Percentiles rank a stretch among this genome's conserved stretches.
phyloP scores from a whole-genome alignment of 2,329 filamentous ascomycete genomes.

The Alternaria ventricosa region DNA sequence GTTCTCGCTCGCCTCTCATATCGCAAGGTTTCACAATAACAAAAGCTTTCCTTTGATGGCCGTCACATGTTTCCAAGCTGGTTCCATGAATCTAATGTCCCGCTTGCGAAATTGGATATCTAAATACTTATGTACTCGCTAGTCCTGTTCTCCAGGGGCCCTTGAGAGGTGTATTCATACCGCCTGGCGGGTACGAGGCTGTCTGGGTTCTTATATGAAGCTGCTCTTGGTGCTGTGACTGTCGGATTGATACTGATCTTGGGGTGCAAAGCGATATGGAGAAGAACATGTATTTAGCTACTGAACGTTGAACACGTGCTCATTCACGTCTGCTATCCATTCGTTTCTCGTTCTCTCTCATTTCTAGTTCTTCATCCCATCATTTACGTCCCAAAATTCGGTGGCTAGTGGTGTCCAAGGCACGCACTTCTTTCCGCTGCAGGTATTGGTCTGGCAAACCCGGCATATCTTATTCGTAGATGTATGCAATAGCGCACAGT shows the following conservation, averaged over 20 bases:
- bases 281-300: background rate
- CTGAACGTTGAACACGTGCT: rapidly evolving
- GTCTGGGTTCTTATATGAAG: background rate
- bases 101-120: no score
- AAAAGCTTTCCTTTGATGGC: background rate
- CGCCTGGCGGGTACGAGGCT: background rate
- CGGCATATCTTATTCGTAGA: background rate
- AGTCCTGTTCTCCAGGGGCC: background rate
- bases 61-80: background rate
- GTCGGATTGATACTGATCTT: background rate
- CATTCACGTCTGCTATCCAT: background rate
- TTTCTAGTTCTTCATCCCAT: background rate
- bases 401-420: background rate
- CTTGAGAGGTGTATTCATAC: background rate
- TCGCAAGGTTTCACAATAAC: background rate
- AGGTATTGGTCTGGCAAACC: background rate
- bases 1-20: background rate
- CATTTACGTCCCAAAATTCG: background rate
- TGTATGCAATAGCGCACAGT: background rate
- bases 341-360: background rate
- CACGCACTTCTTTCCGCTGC: background rate
- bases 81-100: no score
- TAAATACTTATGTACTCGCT: background rate
- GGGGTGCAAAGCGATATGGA: background rate
- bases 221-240: background rate